Evolutionary conservation across 2,329 filamentous ascomycete species (phyloP), one percentile per base, ranked within the genome.

Genomic region (Grosmannia clavigera): DNA sequence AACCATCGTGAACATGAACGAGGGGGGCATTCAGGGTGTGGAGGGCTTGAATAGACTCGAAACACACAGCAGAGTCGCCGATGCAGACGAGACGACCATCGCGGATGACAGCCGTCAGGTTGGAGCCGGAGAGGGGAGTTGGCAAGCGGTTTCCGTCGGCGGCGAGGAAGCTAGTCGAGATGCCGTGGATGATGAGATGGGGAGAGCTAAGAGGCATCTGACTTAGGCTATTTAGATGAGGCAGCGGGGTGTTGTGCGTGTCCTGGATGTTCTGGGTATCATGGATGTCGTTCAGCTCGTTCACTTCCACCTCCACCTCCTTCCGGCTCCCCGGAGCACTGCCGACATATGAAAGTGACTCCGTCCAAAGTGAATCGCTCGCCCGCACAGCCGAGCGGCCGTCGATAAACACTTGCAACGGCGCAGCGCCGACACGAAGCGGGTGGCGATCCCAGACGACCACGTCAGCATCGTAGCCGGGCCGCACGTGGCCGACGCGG

Each of bases 381-480:
- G 58, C 50, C 31, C 74, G 69, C 19, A 75, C 63, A 29, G 70
- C 71, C 38, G 70, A 64, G 35, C 65, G 69, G 2, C 77, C 77
- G 64, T 79, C 77, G 62, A 79, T 74, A 46, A 73, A 78, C 16
- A 79, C 76, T 60, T 79, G 75, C 11, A 74, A 64, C 3, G 77
- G 74, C 4, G 72, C 76, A 12, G 76, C 75, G 6, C 76, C 77
- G 19, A 75, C 64, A 14, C 72, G 69, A 1, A 79, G 69, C 3
- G 77, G 77, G 61, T 79, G 75, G 0, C 71, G 71, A 61, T 79
- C 73, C 77, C 76, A 79, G 5, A 79, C 69, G 5, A 77, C 77
- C 35, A 80, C 64, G 60, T 80, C 77, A 16, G 76, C 78, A 65
- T 80, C 78, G 60, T 76, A 79, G 4, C 77, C 76, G 3, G 72